Conservation (phyloP, 1,284 basidiomycete species). For the Puccinia polysora region DNA sequence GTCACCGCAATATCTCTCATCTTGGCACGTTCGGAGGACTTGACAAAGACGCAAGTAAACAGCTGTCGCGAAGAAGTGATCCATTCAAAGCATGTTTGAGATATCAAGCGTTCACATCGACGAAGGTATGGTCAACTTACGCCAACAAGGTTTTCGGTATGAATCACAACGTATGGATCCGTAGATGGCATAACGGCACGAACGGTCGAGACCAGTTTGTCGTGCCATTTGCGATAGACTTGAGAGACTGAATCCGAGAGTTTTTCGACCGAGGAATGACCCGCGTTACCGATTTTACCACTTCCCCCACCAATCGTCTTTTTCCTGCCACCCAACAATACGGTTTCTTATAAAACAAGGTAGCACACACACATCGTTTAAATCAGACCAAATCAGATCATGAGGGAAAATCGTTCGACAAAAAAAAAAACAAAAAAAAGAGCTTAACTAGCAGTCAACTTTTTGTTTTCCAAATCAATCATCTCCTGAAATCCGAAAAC, state of each 20-base stretch:
- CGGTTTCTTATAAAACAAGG: constrained; percentile 59
- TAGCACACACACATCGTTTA: neutral
- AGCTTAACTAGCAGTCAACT: constrained; percentile 70
- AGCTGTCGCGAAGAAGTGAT: constrained; percentile 57
- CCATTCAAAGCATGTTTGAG: neutral
- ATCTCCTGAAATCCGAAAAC: constrained; percentile 93
- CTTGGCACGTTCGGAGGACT: constrained; percentile 60
- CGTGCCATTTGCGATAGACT: constrained; percentile 81
- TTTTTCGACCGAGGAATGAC: no score
- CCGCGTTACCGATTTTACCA: constrained; percentile 1
- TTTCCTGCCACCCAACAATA: constrained; percentile 69
- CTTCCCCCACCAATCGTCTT: constrained; percentile 57
- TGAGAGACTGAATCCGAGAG: constrained; percentile 73
- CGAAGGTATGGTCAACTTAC: neutral
- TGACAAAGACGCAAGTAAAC: constrained; percentile 81
- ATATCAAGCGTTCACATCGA: no score
- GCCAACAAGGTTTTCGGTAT: constrained; percentile 84
- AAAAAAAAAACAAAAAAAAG: neutral
- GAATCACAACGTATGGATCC: constrained; percentile 68
- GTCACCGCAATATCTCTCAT: constrained; percentile 70
- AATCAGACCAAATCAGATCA: neutral
- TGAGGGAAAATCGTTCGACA: no score
- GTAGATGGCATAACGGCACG: constrained; percentile 65
- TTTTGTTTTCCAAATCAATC: constrained; percentile 85
- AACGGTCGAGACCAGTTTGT: constrained; percentile 70